Conservation (phyloP, 495 filamentous ascomycete species). For the Hypoxylon intermedium region DNA sequence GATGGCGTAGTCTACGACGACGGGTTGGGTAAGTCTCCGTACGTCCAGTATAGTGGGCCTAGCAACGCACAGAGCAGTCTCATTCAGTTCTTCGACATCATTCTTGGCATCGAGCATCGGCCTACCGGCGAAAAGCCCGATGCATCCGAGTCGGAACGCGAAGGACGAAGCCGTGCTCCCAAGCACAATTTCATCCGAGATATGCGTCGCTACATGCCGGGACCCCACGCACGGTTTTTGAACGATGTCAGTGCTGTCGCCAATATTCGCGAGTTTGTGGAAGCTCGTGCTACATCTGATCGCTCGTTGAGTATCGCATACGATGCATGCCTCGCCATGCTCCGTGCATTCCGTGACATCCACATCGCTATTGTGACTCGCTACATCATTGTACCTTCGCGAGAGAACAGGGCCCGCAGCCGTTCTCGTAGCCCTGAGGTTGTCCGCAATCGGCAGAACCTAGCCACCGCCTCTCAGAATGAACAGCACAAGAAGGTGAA, state of each 20-base stretch:
- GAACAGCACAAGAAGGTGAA: constrained; percentile 69
- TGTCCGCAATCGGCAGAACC: constrained; percentile 61
- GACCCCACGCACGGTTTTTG: constrained; percentile 86
- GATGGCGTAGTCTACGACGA: constrained; percentile 87
- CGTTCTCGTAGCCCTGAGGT: constrained; percentile 54
- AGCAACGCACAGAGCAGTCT: constrained; percentile 95
- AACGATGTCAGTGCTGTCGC: constrained; percentile 78
- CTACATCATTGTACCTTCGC: constrained; percentile 82
- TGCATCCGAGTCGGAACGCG: constrained; percentile 54
- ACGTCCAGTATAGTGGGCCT: constrained; percentile 83
- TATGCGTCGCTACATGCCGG: constrained; percentile 97
- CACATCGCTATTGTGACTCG: constrained; percentile 96
- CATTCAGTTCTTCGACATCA: constrained; percentile 93
- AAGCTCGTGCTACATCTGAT: constrained; percentile 63
- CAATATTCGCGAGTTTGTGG: constrained; percentile 88
- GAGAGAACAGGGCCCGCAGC: constrained; percentile 56
- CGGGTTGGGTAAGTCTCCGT: constrained; percentile 67
- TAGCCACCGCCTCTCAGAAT: constrained; percentile 66
- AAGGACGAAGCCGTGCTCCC: constrained; percentile 62
- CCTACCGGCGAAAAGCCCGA: constrained; percentile 78
- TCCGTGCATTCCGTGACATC: constrained; percentile 88
- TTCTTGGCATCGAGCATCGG: constrained; percentile 88
- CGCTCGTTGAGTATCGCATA: constrained; percentile 76
- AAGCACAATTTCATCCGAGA: constrained; percentile 92
- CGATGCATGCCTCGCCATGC: constrained; percentile 89